A percentile compares a stretch with the other conserved stretches of the same genome.
These are phyloP conservation scores for Xylariaceae sp. DNA, from an alignment of 2,329 filamentous ascomycete genomes.

Conservation along the genomic window DNA sequence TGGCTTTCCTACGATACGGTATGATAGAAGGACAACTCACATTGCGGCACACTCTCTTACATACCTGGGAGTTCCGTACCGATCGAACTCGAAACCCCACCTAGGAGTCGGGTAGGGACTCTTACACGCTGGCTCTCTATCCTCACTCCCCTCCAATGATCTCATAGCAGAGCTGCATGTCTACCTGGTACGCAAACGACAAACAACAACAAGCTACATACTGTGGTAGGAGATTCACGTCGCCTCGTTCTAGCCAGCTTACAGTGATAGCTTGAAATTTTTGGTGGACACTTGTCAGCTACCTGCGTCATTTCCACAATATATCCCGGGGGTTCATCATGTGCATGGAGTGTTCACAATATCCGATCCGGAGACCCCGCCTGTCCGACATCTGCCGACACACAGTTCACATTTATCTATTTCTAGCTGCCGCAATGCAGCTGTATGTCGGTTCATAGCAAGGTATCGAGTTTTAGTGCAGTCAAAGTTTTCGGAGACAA, in stretches of 20 bases:
- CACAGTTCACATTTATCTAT: slow-evolving; percentile 4
- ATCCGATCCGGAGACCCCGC: slow-evolving; percentile 13
- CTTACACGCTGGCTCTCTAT: slow-evolving; percentile 13
- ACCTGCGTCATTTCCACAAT: background rate
- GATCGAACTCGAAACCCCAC: slow-evolving; percentile 9
- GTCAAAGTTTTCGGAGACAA: slow-evolving; percentile 16
- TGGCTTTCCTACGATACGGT: slow-evolving; percentile 6
- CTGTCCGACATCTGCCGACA: slow-evolving; percentile 18
- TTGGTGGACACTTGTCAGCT: background rate
- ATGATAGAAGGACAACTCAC: slow-evolving; percentile 9
- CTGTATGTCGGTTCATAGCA: slow-evolving; percentile 2
- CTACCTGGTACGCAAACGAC: too few species aligned
- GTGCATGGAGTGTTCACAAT: slow-evolving; percentile 14
- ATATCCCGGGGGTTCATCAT: slow-evolving; percentile 13
- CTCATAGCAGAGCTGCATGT: slow-evolving; percentile 9
- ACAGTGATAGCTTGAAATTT: too few species aligned
- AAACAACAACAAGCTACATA: too few species aligned
- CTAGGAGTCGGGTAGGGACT: slow-evolving; percentile 13
- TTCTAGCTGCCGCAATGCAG: slow-evolving; percentile 1
- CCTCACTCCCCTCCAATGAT: slow-evolving; percentile 22
- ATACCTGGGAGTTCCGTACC: slow-evolving; percentile 14
- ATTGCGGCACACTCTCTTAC: slow-evolving; percentile 7
- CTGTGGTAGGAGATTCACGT: background rate
- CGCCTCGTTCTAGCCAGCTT: background rate
- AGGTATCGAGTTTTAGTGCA: background rate